A percentile compares a stretch with the other conserved stretches of the same genome.
phyloP scores from a whole-genome alignment of 2,329 filamentous ascomycete species.

The Scedosporium minutisporum region DNA sequence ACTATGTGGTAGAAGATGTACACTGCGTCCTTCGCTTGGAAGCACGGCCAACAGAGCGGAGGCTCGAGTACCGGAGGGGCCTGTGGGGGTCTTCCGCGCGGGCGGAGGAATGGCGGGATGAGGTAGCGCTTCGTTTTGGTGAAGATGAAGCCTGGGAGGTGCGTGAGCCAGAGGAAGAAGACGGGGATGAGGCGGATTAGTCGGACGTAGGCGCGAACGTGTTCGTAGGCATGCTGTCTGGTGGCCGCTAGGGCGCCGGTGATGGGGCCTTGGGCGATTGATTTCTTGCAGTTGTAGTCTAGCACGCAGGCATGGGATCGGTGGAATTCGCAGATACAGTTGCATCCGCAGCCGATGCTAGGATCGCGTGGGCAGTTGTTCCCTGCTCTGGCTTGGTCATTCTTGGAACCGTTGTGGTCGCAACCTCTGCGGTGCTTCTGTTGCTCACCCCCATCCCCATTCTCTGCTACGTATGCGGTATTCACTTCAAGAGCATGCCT shows the following conservation, averaged over 20 bases:
- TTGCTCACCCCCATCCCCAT: background rate
- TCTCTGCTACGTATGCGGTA: background rate
- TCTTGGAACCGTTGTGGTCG: no score
- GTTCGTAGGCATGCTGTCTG: background rate
- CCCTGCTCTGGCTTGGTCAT: no score
- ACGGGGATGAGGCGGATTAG: background rate
- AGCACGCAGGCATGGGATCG: no score
- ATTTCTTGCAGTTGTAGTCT: no score
- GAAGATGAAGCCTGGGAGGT: background rate
- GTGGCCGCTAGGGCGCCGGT: background rate
- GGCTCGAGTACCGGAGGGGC: background rate
- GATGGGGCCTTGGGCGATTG: background rate
- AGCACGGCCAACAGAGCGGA: background rate
- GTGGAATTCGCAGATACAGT: no score
- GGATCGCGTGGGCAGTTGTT: no score
- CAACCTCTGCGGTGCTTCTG: no score
- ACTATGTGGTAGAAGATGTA: constrained; percentile 6
- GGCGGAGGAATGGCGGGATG: background rate
- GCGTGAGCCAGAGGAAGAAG: background rate
- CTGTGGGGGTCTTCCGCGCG: background rate
- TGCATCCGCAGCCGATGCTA: no score
- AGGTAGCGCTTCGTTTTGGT: background rate
- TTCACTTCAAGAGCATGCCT: background rate
- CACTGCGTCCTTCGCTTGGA: background rate
- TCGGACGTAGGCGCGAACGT: background rate